These are phyloP conservation scores for Malassezia sp. DNA, from an alignment of 1,284 basidiomycete genomes.

Conservation along the genomic window DNA sequence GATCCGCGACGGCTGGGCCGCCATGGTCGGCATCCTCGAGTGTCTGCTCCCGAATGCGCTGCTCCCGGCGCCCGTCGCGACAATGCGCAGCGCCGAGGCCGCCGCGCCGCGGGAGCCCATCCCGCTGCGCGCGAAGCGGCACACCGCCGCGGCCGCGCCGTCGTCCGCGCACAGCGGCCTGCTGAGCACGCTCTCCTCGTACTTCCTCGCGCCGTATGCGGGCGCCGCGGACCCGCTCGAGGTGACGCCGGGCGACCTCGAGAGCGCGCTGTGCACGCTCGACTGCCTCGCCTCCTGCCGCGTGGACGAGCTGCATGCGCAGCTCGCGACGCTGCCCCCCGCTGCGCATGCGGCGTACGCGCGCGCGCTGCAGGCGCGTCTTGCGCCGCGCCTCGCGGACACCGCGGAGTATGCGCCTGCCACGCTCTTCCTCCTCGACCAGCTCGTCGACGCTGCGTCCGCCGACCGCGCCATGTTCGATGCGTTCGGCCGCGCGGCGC, in stretches of 20 bases:
- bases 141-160: slow-evolving; percentile 76
- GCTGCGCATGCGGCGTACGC: slow-evolving; percentile 52
- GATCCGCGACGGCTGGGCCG: slow-evolving; percentile 78
- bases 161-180: slow-evolving; percentile 78
- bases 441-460: slow-evolving; percentile 66
- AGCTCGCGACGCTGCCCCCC: slow-evolving; percentile 62
- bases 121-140: slow-evolving; percentile 47
- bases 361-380: slow-evolving; percentile 54
- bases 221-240: slow-evolving; percentile 62
- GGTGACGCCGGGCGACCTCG: slow-evolving; percentile 70
- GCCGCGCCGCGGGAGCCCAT: slow-evolving; percentile 15
- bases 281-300: slow-evolving; percentile 90
- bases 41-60: slow-evolving; percentile 88
- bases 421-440: slow-evolving; percentile 83
- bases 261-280: slow-evolving; percentile 84
- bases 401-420: slow-evolving; percentile 66
- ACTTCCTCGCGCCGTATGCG: slow-evolving; percentile 85
- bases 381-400: slow-evolving; percentile 2
- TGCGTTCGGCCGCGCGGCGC: slow-evolving; percentile 81
- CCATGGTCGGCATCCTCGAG: slow-evolving; percentile 93
- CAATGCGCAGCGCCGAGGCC: slow-evolving; percentile 58
- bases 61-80: slow-evolving; percentile 66
- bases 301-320: slow-evolving; percentile 81
- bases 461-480: slow-evolving; percentile 61
- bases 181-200: slow-evolving; percentile 85